These are phyloP conservation scores for Aquilaria yunnanensis DNA, from an alignment of 345 rosid species.

Conservation along the genomic window DNA sequence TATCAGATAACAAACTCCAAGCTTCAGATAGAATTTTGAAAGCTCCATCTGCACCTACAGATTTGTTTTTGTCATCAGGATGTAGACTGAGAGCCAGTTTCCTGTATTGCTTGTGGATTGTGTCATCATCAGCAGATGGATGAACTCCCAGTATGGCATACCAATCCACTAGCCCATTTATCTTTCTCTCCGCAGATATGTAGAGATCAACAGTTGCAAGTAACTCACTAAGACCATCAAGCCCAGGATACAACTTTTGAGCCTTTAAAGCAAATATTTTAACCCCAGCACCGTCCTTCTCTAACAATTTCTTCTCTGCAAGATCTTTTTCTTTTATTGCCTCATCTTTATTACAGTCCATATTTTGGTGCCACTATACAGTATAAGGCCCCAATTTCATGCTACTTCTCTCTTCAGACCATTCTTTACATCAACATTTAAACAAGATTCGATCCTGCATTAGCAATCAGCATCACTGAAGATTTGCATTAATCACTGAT, in stretches of 20 bases:
- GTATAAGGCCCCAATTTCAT: slow-evolving; percentile 2
- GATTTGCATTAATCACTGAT: no score
- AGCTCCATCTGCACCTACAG: slow-evolving; percentile 44
- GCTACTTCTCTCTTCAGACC: slow-evolving; percentile 1
- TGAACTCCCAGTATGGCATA: slow-evolving; percentile 39
- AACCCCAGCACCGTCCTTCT: slow-evolving; percentile 32
- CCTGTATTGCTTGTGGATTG: slow-evolving; percentile 25
- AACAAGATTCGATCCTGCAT: no score
- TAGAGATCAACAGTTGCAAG: slow-evolving; percentile 31
- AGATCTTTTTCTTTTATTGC: slow-evolving; percentile 34
- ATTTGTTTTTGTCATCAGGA: slow-evolving; percentile 36
- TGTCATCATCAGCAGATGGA: slow-evolving; percentile 37
- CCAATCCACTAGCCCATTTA: slow-evolving; percentile 42
- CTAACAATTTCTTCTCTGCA: slow-evolving; percentile 36
- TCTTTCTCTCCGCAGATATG: slow-evolving; percentile 18
- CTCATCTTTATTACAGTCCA: slow-evolving; percentile 36
- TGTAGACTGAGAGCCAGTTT: slow-evolving; percentile 33
- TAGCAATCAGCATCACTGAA: no score
- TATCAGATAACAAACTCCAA: slow-evolving; percentile 36
- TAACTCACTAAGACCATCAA: slow-evolving; percentile 40
- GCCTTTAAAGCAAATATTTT: slow-evolving; percentile 34
- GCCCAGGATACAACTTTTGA: slow-evolving; percentile 25
- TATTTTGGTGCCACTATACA: slow-evolving; percentile 16
- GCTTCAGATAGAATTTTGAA: slow-evolving; percentile 39
- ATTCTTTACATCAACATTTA: background rate